Evolutionary conservation across 2,329 filamentous ascomycete species (phyloP).

Genomic region (Davidsoniella australis): DNA sequence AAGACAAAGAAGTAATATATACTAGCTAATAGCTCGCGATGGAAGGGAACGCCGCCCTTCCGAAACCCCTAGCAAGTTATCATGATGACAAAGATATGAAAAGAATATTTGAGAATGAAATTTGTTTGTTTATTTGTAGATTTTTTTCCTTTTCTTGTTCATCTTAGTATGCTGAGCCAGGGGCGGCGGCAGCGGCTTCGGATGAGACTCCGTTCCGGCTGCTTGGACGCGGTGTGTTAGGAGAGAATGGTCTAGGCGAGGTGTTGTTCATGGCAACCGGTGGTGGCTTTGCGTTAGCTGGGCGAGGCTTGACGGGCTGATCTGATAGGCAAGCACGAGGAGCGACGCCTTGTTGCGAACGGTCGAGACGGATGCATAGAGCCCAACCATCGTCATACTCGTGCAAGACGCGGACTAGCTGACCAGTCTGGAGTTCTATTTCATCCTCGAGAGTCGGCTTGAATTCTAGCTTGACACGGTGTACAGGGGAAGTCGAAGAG

Average conservation of each 20-base stretch:
- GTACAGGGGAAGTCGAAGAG: conserved; percentile 46
- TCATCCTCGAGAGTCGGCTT: conserved; percentile 86
- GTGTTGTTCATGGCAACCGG: conserved; percentile 9
- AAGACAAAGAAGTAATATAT: conserved; percentile 2
- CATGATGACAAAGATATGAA: not conserved
- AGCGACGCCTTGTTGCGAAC: conserved; percentile 80
- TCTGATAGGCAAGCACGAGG: conserved; percentile 88
- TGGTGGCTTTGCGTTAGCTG: conserved; percentile 24
- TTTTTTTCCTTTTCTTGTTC: too few relatives aligned
- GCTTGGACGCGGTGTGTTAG: not conserved
- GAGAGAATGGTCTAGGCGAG: too few relatives aligned
- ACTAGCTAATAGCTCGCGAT: not conserved
- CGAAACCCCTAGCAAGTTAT: not conserved
- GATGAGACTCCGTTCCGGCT: not conserved
- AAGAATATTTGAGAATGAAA: not conserved
- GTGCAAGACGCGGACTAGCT: conserved; percentile 76
- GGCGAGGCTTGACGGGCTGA: conserved; percentile 73
- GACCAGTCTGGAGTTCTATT: conserved; percentile 61
- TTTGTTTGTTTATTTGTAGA: too few relatives aligned
- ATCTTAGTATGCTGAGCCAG: conserved; percentile 6
- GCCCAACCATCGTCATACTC: conserved; percentile 99
- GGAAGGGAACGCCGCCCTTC: not conserved
- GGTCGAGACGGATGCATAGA: conserved; percentile 79
- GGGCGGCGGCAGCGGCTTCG: not conserved
- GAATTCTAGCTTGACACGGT: conserved; percentile 90